Percentiles rank a stretch among this genome's conserved stretches.
These are phyloP conservation scores for Pyrus communis DNA, from an alignment of 306 rosid genomes.

Conservation along the genomic window DNA sequence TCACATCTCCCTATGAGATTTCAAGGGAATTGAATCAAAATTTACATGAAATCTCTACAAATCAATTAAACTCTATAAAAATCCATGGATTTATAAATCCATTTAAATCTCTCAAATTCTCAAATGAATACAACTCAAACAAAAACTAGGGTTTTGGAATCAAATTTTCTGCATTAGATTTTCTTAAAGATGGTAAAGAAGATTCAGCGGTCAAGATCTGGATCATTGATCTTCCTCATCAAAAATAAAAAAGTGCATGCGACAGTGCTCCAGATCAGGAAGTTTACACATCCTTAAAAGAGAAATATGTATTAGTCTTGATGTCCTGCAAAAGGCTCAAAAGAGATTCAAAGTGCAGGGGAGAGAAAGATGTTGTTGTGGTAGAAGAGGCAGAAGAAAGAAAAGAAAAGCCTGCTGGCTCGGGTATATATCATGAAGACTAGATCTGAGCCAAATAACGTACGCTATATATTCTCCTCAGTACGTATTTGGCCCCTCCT, in stretches of 20 bases:
- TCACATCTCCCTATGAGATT: too few relatives aligned
- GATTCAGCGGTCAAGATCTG: conserved; percentile 18
- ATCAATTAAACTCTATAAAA: too few relatives aligned
- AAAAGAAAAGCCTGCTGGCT: conserved; percentile 6
- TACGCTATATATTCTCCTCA: not conserved
- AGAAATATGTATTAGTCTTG: conserved; percentile 2
- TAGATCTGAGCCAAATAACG: conserved; percentile 29
- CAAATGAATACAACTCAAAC: not conserved
- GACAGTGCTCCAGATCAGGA: conserved; percentile 11
- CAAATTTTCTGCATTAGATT: not conserved
- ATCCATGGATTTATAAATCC: too few relatives aligned
- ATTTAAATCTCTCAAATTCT: too few relatives aligned
- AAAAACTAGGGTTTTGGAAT: not conserved
- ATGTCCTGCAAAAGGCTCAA: conserved; percentile 17
- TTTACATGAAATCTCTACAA: too few relatives aligned
- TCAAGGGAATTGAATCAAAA: too few relatives aligned
- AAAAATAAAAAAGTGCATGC: not conserved
- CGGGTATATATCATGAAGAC: conserved; percentile 17
- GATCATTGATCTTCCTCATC: conserved; percentile 2
- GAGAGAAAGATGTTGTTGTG: not conserved
- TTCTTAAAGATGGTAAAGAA: not conserved
- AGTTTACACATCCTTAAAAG: not conserved
- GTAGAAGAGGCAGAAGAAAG: conserved; percentile 6
- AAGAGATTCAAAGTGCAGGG: conserved; percentile 27
- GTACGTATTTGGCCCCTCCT: not conserved